Base-by-base conservation (phyloP, 192 early-diverging fungal species). In the Umbelopsis vinacea region DNA sequence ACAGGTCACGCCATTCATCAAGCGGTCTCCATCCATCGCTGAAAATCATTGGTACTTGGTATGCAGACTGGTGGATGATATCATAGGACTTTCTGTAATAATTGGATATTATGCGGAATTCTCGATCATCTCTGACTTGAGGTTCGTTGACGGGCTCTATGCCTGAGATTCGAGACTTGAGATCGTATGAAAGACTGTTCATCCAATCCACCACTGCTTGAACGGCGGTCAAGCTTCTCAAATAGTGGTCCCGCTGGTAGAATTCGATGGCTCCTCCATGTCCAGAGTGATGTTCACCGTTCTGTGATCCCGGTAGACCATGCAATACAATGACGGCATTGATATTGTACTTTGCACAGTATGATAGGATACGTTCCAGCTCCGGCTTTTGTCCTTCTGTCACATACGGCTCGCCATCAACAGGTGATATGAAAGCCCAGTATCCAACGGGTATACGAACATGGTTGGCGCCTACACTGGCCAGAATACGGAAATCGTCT, bases 201-300 rank as follows among this genome's bases (percentile, higher is more conserved):
- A 85, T 66, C 85, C 83, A 86, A 50, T 81, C 63, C 22, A 85
- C 75, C 19, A 45, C 50, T 6, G 75, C 75, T 4, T 71, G 63
- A 35, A 76, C 66, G 23, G 75, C 55, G 6, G 71, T 22, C 8
- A 76, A n/a, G 33, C 63, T 46, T 7, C 75, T 47, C 4, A 52
- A 2, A 37, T 72, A 45, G 37, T 76, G 71, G 23, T 72, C 33
- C 21, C 33, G 22, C 9, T 66, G 52, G 53, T 66, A 76, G 24
- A 76, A 88, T 2, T 46, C 60, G 4, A 86, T 72, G 6, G 66
- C 74, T 15, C 48, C 71, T 4, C 75, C 76, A 2, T 70, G 63
- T 6, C 87, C 87, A 33, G 83, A 84, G 68, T 89, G 86, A 38
- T 84, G 84, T 52, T 86, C 83, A 6, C 86, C 87, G 46, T 89